phyloP scores from a whole-genome alignment of 1,139 yeast species.

The Candida frijolesensis region DNA sequence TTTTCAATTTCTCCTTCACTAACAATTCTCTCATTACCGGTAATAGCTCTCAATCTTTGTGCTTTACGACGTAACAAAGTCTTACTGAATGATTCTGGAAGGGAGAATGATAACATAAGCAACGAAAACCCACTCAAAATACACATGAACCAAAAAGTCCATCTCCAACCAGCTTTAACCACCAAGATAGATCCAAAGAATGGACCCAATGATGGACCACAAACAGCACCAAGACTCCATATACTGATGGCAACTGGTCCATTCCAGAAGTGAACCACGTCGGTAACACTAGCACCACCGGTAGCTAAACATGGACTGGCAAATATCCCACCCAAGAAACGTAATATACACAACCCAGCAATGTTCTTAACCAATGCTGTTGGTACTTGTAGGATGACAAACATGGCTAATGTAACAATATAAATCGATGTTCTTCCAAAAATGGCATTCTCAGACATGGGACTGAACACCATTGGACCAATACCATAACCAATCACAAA shows the following conservation, averaged over 20 bases:
- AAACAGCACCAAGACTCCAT: conserved; percentile 35
- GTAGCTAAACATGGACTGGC: conserved; percentile 40
- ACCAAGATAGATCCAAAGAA: conserved; percentile 31
- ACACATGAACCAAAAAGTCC: conserved; percentile 47
- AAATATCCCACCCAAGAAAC: conserved; percentile 38
- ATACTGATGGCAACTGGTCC: conserved; percentile 30
- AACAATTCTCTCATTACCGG: conserved; percentile 44
- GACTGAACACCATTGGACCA: conserved; percentile 58
- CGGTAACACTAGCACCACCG: conserved; percentile 40
- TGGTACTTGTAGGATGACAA: conserved; percentile 36
- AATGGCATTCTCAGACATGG: conserved; percentile 49
- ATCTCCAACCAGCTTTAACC: conserved; percentile 39
- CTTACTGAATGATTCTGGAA: conserved; percentile 55
- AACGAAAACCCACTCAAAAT: conserved; percentile 38
- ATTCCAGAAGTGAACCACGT: conserved; percentile 26
- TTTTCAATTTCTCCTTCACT: conserved; percentile 45
- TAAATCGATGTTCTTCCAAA: conserved; percentile 56
- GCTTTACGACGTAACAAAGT: conserved; percentile 52
- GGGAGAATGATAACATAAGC: conserved; percentile 31
- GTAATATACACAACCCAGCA: conserved; percentile 32
- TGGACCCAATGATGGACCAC: conserved; percentile 39
- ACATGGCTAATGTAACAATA: conserved; percentile 27
- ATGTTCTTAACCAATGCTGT: conserved; percentile 33
- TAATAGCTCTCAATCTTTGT: conserved; percentile 41
- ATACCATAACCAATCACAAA: conserved; percentile 57